Evolutionary conservation across 2,329 filamentous ascomycete species (phyloP).

Genomic region (Alternaria triticimaculans): DNA sequence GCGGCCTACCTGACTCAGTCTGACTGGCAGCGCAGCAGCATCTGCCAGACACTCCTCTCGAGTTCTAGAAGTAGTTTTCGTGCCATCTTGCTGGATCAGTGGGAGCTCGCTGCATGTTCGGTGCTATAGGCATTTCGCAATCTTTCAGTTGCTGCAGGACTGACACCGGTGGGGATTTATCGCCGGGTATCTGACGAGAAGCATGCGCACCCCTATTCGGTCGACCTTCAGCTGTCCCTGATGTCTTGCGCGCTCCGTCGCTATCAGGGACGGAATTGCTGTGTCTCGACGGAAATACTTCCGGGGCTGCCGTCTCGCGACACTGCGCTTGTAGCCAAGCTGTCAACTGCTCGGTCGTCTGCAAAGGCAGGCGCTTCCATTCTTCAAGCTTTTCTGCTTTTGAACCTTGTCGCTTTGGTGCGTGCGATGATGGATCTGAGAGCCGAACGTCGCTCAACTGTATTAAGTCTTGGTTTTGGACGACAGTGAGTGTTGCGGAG

Average conservation of each 20-base stretch:
- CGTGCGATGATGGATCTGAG: neutral
- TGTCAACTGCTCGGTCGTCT: slow-evolving; percentile 25
- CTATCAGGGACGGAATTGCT: neutral
- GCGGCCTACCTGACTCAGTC: neutral
- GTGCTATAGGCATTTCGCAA: neutral
- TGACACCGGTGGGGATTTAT: neutral
- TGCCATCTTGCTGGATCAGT: neutral
- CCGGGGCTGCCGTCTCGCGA: slow-evolving; percentile 5
- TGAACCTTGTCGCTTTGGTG: slow-evolving; percentile 14
- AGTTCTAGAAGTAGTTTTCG: slow-evolving; percentile 4
- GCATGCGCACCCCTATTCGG: neutral
- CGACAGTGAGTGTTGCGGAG: slow-evolving; percentile 18
- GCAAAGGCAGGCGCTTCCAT: slow-evolving; percentile 31
- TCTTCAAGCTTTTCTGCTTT: slow-evolving; percentile 33
- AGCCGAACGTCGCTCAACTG: neutral
- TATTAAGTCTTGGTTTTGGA: slow-evolving; percentile 10
- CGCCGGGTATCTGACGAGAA: neutral
- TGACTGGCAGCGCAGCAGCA: neutral
- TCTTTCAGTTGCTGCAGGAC: neutral
- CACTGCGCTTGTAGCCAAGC: slow-evolving; percentile 28
- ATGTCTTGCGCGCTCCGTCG: neutral
- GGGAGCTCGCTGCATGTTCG: neutral
- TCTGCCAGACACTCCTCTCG: neutral
- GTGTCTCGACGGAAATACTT: neutral
- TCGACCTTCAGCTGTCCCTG: neutral